Evolutionary conservation across 2,329 filamentous ascomycete species (phyloP), one percentile per base, ranked within the genome.

Genomic region (Ophiostoma himal-ulmi): DNA sequence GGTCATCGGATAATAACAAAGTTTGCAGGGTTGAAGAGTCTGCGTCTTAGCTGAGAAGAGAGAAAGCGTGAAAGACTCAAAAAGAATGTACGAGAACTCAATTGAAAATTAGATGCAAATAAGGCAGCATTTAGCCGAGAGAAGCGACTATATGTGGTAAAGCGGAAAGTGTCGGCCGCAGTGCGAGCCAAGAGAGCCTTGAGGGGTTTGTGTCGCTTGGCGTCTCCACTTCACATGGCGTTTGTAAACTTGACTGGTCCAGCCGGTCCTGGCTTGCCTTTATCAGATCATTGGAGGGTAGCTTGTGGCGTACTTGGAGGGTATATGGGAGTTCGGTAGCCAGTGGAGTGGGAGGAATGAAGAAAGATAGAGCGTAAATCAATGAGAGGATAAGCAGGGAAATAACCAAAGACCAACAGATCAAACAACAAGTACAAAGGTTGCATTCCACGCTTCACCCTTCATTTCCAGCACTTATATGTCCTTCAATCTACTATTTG

Each of bases 181-280:
- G 14, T n/a, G 48, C 48, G 10, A 54, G 48, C 48, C 48, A 54
- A 54, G 48, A 54, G 52, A 57, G 52, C 52, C 52, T 26, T 57
- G n/a, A 57, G 52, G 52, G 52, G 52, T 57, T 57, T 57, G 52
- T 5, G 52, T 17, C 52, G 26, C 52, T 57, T 57, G 52, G 52
- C 52, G 14, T 3, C 52, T 14, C 52, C 52, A 57, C 52, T 10
- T 8, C 8, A 26, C 5, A 26, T 13, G 52, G 22, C n/a, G 52
- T 30, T 30, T 57, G n/a, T 57, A 26, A 14, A 57, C 52, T 57
- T 57, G 7, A 57, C n/a, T 57, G 52, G 52, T 26, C 52, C 22
- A 54, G 8, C 52, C 52, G 52, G n/a, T 26, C 13, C n/a, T 57
- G 52, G 52, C 52, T 57, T 57, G 22, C 26, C 5, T 22, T 57